phyloP scores from a whole-genome alignment of 148 eudicot species.

The Rhododendron ferrugineum region DNA sequence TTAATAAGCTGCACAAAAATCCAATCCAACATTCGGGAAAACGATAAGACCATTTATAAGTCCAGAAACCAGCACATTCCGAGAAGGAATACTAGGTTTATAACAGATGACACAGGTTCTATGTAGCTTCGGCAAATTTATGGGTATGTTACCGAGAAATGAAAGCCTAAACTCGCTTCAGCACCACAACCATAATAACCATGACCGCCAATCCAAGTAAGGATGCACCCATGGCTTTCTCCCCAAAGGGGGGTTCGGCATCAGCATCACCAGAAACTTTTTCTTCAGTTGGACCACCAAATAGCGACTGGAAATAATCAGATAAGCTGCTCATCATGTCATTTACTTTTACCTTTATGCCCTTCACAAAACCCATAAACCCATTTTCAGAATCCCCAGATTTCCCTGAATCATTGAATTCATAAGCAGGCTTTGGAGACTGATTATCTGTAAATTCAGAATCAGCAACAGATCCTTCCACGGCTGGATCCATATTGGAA shows the following conservation, averaged over 20 bases:
- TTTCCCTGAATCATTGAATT: slow-evolving; percentile 15
- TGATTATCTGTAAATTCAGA: slow-evolving; percentile 12
- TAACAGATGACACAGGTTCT: not conserved
- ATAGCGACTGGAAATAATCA: slow-evolving; percentile 42
- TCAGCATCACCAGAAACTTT: slow-evolving; percentile 7
- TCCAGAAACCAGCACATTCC: not conserved
- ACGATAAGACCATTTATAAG: not conserved
- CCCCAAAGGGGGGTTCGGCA: slow-evolving; percentile 8
- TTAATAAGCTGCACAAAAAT: not conserved
- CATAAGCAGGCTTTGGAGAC: slow-evolving; percentile 18
- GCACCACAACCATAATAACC: slow-evolving; percentile 59
- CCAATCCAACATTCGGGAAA: not conserved
- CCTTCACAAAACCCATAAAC: slow-evolving; percentile 27
- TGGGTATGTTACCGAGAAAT: not conserved
- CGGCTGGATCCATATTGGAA: not conserved
- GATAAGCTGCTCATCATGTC: slow-evolving; percentile 54
- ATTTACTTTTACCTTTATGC: slow-evolving; percentile 38
- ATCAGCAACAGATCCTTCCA: slow-evolving; percentile 15
- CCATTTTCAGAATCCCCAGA: slow-evolving; percentile 20
- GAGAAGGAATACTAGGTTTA: not conserved
- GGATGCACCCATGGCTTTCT: slow-evolving; percentile 33
- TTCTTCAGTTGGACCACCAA: slow-evolving; percentile 17
- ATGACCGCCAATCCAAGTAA: slow-evolving; percentile 67
- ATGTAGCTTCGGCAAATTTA: slow-evolving; percentile 48
- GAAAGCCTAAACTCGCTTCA: slow-evolving; percentile 43